Base-by-base conservation (phyloP, 306 rosid genomes). In the Mimosa pudica region DNA sequence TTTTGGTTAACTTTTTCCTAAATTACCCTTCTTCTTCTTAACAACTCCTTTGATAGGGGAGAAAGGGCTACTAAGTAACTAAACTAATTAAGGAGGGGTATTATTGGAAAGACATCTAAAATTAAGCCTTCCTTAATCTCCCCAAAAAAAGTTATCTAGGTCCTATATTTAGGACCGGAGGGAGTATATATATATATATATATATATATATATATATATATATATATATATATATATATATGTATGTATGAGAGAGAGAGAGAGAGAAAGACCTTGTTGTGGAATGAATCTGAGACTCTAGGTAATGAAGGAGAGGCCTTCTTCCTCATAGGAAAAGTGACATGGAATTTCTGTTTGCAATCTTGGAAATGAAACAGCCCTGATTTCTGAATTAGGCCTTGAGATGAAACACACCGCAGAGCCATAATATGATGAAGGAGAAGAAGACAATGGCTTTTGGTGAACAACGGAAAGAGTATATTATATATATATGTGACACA, bases 281-380 rank as follows among this genome's bases (percentile, higher is more conserved):
- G 84, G 73, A 85, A 81, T 74, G 90, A 94, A 51, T 89, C 89
- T 83, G 81, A 83, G 87, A 92, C 89, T 83, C 85, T 90, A 84
- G 84, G 46, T 68, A 77, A 30, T 61, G 3, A 1, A 42, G 83
- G 77, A 68, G 82, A 74, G 36, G 83, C 64, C 45, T 38, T 64
- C 45, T 38, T 81, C 74, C 51, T 85, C 54, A 78, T 42, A 4
- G 72, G 45, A 58, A 81, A 11, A 62, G 89, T 52, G 79, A 82
- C 88, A 77, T 84, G 45, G 81, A 77, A 70, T 65, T 54, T 44
- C 76, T 84, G 80, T 61, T 73, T 32, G 83, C 57, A 79, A 87
- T 84, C 49, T 80, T 89, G n/a, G 63, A 52, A 52, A 52, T 16
- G 55, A 75, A 82, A 68, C 70, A 84, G 78, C 76, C 84, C 71